Evolutionary conservation across 441 rosid genomes (phyloP).

Genomic region (Breynia disticha): DNA sequence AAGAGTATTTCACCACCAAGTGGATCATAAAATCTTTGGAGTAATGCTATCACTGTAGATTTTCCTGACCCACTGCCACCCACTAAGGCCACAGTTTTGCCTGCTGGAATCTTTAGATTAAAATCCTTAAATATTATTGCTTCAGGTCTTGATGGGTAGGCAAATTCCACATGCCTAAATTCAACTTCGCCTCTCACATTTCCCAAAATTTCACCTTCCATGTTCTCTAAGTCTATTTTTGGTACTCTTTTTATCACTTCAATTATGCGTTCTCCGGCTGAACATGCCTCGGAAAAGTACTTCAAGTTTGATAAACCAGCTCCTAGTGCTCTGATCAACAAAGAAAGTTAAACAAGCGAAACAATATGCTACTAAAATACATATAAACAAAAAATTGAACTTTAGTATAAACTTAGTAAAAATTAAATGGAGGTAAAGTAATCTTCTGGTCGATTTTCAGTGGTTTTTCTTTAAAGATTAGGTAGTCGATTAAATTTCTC

Average conservation of each 20-base stretch:
- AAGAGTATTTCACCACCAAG: slow-evolving; percentile 50
- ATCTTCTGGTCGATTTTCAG: too few species aligned
- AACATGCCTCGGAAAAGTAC: slow-evolving; percentile 56
- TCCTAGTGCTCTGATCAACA: slow-evolving; percentile 45
- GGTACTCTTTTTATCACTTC: slow-evolving; percentile 64
- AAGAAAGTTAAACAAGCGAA: neutral
- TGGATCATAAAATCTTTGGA: slow-evolving; percentile 78
- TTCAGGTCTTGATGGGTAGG: slow-evolving; percentile 71
- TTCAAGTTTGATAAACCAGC: slow-evolving; percentile 57
- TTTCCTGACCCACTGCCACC: slow-evolving; percentile 86
- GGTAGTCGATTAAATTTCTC: too few species aligned
- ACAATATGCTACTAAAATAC: neutral
- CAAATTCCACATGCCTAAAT: slow-evolving; percentile 43
- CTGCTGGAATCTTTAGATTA: slow-evolving; percentile 47
- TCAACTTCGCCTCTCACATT: slow-evolving; percentile 49
- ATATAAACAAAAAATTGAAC: neutral
- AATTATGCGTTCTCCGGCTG: slow-evolving; percentile 54
- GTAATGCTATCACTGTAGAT: slow-evolving; percentile 67
- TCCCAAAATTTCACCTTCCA: slow-evolving; percentile 34
- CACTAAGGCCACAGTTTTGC: slow-evolving; percentile 60
- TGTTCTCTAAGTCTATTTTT: slow-evolving; percentile 47
- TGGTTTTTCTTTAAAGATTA: too few species aligned
- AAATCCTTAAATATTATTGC: slow-evolving; percentile 40
- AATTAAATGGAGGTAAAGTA: too few species aligned
- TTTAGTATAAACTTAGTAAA: too few species aligned